Conservation (phyloP, 176 grass and related monocot species). For the Hordeum vulgare region DNA sequence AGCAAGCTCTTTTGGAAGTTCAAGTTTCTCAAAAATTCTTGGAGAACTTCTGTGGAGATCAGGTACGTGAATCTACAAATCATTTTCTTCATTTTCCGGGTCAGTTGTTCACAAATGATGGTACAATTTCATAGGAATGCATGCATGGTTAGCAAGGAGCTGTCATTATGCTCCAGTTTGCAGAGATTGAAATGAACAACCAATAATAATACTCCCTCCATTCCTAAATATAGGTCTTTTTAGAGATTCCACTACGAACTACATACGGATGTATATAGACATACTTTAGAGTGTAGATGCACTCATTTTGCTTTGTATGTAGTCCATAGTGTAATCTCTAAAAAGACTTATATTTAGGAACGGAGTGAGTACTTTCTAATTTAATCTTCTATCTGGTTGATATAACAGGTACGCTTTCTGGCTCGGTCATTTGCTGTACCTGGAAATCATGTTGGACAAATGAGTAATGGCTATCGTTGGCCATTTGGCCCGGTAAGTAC, state of each 20-base stretch:
- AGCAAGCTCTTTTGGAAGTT: conserved; percentile 93
- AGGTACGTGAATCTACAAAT: conserved; percentile 36
- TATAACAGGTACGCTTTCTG: conserved; percentile 79
- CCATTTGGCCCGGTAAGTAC: conserved; percentile 90
- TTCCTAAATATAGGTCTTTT: too few relatives aligned
- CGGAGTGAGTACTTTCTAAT: not conserved
- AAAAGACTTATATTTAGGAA: too few relatives aligned
- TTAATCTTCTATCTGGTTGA: conserved; percentile 1
- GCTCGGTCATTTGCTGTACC: conserved; percentile 92
- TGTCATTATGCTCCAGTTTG: not conserved
- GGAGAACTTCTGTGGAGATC: conserved; percentile 96
- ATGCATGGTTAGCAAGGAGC: not conserved
- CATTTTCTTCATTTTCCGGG: conserved; percentile 7
- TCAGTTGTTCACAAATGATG: not conserved
- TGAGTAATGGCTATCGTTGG: conserved; percentile 90
- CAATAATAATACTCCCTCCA: not conserved
- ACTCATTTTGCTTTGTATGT: too few relatives aligned
- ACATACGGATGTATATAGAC: too few relatives aligned
- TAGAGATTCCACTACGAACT: too few relatives aligned
- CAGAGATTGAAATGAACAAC: not conserved
- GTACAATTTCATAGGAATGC: not conserved
- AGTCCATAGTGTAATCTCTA: too few relatives aligned
- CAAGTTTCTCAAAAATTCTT: conserved; percentile 89
- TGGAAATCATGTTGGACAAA: conserved; percentile 91
- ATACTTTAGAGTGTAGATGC: too few relatives aligned